These are phyloP conservation scores for Epichloe coenophiala DNA, from an alignment of 2,329 filamentous ascomycete genomes.

Conservation along the genomic window DNA sequence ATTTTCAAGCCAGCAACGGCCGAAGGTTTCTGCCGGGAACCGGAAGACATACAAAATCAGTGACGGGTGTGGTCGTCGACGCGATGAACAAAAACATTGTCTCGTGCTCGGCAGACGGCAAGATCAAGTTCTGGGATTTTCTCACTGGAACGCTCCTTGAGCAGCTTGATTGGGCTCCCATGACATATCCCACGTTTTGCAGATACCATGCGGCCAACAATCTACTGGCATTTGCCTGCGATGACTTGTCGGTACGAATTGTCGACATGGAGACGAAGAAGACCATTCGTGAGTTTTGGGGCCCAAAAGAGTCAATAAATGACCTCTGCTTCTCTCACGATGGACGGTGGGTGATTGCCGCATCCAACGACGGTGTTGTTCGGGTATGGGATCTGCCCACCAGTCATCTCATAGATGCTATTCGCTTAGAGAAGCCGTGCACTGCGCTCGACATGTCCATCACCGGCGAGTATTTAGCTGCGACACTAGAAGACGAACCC, in stretches of 20 bases:
- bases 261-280: constrained; percentile 84
- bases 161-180: constrained; percentile 68
- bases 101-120: constrained; percentile 81
- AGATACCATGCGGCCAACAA: constrained; percentile 75
- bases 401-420: constrained; percentile 86
- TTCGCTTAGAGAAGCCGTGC: constrained; percentile 66
- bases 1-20: constrained; percentile 34
- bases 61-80: constrained; percentile 82
- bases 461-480: constrained; percentile 90
- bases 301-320: constrained; percentile 57
- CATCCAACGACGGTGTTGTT: constrained; percentile 66
- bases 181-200: constrained; percentile 61
- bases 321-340: constrained; percentile 86
- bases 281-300: constrained; percentile 87
- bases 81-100: constrained; percentile 73
- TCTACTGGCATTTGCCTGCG: constrained; percentile 75
- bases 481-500: constrained; percentile 65
- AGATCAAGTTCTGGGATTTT: constrained; percentile 96
- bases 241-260: constrained; percentile 76
- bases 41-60: constrained; percentile 65
- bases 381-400: constrained; percentile 94
- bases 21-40: constrained; percentile 34
- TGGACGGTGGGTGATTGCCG: constrained; percentile 84
- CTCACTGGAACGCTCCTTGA: constrained; percentile 64
- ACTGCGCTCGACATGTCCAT: constrained; percentile 76